A percentile compares a stretch with the other conserved stretches of the same genome.
These are phyloP conservation scores for Hyphopichia buzzinii DNA, from an alignment of 1,139 yeast species.

Conservation along the genomic window DNA sequence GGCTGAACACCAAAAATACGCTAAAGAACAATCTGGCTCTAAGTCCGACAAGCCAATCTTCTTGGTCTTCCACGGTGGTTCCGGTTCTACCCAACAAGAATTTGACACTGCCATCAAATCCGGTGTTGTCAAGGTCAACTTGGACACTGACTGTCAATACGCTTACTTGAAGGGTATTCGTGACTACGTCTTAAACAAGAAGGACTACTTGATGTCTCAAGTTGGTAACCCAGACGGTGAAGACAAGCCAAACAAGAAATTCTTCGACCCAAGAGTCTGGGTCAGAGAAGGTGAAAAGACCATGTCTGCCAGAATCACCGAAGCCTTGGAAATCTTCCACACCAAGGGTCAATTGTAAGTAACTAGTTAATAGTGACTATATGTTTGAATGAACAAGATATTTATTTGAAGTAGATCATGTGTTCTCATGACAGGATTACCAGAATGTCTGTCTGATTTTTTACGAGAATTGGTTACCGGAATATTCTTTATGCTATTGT, in stretches of 20 bases:
- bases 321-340: conserved; percentile 87
- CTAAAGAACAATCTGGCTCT: conserved; percentile 60
- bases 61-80: conserved; percentile 99
- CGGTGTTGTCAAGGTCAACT: conserved; percentile 99
- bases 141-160: conserved; percentile 98
- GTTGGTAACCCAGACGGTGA: conserved; percentile 99
- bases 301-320: conserved; percentile 81
- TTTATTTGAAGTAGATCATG: too few relatives aligned
- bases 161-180: conserved; percentile 97
- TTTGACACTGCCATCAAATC: conserved; percentile 84
- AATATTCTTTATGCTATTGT: background rate
- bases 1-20: conserved; percentile 93
- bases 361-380: too few relatives aligned
- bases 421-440: too few relatives aligned
- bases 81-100: conserved; percentile 93
- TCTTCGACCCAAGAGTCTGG: conserved; percentile 99
- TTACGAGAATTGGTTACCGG: background rate
- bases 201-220: conserved; percentile 84
- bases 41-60: conserved; percentile 72
- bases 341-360: conserved; percentile 59
- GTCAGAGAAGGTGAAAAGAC: conserved; percentile 99
- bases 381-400: too few relatives aligned
- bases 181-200: conserved; percentile 92
- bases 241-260: conserved; percentile 98
- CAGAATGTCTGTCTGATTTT: too few relatives aligned